A percentile compares a stretch with the other conserved stretches of the same genome.
Evolutionary conservation across 2,329 filamentous ascomycete species (phyloP).

Genomic region (Dothidotthia symphoricarpi): DNA sequence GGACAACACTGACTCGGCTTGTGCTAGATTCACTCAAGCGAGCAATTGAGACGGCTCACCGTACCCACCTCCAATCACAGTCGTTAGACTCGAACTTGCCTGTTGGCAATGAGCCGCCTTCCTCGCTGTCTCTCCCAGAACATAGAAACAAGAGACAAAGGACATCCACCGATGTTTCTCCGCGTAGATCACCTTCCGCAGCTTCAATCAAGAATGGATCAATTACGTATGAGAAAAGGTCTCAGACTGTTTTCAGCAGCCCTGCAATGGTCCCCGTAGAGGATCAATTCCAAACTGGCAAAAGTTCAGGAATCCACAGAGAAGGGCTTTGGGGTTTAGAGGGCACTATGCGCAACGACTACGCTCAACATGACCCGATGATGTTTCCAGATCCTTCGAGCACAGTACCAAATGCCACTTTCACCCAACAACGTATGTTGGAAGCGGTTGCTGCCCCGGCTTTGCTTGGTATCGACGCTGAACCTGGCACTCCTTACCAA

Average conservation of each 20-base stretch:
- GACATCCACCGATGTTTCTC: slow-evolving; percentile 11
- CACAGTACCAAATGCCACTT: slow-evolving; percentile 45
- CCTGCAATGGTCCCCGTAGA: slow-evolving; percentile 2
- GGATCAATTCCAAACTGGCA: neutral
- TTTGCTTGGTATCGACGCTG: slow-evolving; percentile 24
- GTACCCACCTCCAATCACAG: slow-evolving; percentile 23
- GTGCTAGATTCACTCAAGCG: slow-evolving; percentile 23
- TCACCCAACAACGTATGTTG: slow-evolving; percentile 43
- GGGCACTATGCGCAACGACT: slow-evolving; percentile 38
- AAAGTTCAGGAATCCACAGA: neutral
- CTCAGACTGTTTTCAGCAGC: slow-evolving; percentile 11
- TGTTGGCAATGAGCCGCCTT: slow-evolving; percentile 12
- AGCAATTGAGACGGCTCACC: slow-evolving; percentile 27
- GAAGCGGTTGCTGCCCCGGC: slow-evolving; percentile 32
- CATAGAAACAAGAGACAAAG: slow-evolving; percentile 26
- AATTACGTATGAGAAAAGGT: slow-evolving; percentile 12
- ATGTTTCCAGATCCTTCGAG: slow-evolving; percentile 46
- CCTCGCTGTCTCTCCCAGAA: slow-evolving; percentile 19
- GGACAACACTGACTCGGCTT: neutral
- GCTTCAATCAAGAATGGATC: slow-evolving; percentile 2
- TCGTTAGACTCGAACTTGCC: slow-evolving; percentile 5
- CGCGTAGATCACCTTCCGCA: neutral
- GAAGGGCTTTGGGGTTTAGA: slow-evolving; percentile 24
- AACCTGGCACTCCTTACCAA: slow-evolving; percentile 14
- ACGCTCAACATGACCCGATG: slow-evolving; percentile 42